Conservation (phyloP, 805 yeast species). For the Wickerhamiella lipophila region DNA sequence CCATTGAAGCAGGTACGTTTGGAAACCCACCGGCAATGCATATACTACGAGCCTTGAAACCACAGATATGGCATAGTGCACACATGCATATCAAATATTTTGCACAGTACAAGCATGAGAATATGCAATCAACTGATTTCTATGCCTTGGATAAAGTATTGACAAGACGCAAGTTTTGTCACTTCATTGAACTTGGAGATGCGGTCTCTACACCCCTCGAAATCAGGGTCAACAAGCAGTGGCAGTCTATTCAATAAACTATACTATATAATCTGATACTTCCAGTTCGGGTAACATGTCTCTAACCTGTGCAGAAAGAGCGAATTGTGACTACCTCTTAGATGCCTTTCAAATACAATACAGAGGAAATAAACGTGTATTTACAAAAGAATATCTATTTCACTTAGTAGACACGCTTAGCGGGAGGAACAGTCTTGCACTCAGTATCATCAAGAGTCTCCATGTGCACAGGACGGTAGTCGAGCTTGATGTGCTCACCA, state of each 20-base stretch:
- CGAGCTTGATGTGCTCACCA: constrained; percentile 61
- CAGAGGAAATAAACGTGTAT: not conserved
- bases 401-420: constrained; percentile 79
- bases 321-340: too few relatives aligned
- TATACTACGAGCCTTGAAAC: constrained; percentile 43
- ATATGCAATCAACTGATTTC: constrained; percentile 32
- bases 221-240: not conserved
- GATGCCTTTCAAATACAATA: too few relatives aligned
- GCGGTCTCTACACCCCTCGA: not conserved
- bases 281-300: too few relatives aligned
- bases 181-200: constrained; percentile 36
- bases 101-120: constrained; percentile 39
- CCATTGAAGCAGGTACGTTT: constrained; percentile 43
- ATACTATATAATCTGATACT: too few relatives aligned
- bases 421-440: constrained; percentile 94
- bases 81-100: constrained; percentile 69
- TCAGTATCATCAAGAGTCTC: constrained; percentile 81
- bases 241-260: constrained; percentile 1
- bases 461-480: constrained; percentile 73
- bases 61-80: constrained; percentile 73
- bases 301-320: too few relatives aligned
- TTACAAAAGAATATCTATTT: not conserved
- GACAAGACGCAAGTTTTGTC: constrained; percentile 45
- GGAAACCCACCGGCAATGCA: constrained; percentile 62
- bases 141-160: constrained; percentile 78